A percentile compares a stretch with the other conserved stretches of the same genome.
Conservation (phyloP, 768 basidiomycete genomes). For the Calocera cornea region DNA sequence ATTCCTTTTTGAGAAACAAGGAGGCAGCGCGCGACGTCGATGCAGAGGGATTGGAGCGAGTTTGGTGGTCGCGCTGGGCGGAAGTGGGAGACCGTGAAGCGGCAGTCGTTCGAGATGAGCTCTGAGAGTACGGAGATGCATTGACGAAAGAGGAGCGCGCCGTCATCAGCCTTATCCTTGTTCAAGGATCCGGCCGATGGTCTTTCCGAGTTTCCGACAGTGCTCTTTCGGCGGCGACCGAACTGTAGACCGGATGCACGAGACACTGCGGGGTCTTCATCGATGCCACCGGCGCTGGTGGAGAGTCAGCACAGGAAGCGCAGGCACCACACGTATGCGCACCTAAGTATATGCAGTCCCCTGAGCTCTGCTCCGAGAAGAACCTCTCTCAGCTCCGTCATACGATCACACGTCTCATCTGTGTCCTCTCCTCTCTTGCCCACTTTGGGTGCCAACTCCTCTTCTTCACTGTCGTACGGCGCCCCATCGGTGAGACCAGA, state of each 20-base stretch:
- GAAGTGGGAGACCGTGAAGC: slow-evolving; percentile 44
- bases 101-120: slow-evolving; percentile 57
- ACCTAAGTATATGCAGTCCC: slow-evolving; percentile 45
- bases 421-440: slow-evolving; percentile 23
- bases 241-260: slow-evolving; percentile 9
- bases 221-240: slow-evolving; percentile 25
- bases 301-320: neutral
- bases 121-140: slow-evolving; percentile 51
- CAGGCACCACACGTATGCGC: neutral
- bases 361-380: slow-evolving; percentile 41
- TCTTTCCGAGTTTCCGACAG: neutral
- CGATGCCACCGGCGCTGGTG: neutral
- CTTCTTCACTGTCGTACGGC: slow-evolving; percentile 10
- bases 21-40: slow-evolving; percentile 49
- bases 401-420: slow-evolving; percentile 49
- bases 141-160: slow-evolving; percentile 16
- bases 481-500: slow-evolving; percentile 1
- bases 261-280: neutral
- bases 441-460: neutral
- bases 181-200: neutral
- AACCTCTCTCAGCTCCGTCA: slow-evolving; percentile 49
- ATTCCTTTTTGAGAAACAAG: slow-evolving; percentile 45
- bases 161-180: slow-evolving; percentile 9
- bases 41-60: slow-evolving; percentile 52
- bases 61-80: slow-evolving; percentile 58